Conservation (phyloP, 495 filamentous ascomycete genomes). For the Podospora comata region DNA sequence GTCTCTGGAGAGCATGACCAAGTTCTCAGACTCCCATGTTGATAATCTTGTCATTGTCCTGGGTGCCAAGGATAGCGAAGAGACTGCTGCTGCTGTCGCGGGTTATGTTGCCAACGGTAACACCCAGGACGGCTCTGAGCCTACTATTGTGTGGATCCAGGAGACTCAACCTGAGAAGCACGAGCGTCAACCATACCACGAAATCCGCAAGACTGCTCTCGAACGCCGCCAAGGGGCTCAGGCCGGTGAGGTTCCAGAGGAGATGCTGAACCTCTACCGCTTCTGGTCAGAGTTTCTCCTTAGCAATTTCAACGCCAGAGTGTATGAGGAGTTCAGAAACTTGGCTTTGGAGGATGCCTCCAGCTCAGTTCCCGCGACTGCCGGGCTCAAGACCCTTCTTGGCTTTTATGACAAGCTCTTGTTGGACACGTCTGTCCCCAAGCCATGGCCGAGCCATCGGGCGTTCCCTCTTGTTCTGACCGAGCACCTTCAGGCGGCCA, state of each 20-base stretch:
- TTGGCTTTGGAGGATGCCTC: conserved; percentile 65
- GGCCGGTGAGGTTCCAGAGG: conserved; percentile 42
- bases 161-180: conserved; percentile 31
- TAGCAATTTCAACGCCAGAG: conserved; percentile 68
- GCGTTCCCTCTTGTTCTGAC: conserved; percentile 29
- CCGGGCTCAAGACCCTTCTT: conserved; percentile 29
- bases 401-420: conserved; percentile 32
- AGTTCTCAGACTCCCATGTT: conserved; percentile 55
- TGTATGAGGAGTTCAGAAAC: conserved; percentile 77
- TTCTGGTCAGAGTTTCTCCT: conserved; percentile 79
- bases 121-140: neutral
- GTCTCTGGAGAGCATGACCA: conserved; percentile 44
- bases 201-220: conserved; percentile 56
- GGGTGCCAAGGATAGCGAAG: conserved; percentile 20
- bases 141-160: conserved; percentile 20
- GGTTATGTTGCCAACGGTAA: conserved; percentile 16
- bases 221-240: conserved; percentile 51
- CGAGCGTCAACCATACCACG: conserved; percentile 52
- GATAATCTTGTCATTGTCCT: conserved; percentile 38
- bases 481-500: conserved; percentile 28
- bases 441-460: conserved; percentile 32
- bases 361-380: conserved; percentile 21
- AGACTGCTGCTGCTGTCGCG: conserved; percentile 18
- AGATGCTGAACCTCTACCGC: conserved; percentile 68
- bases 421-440: conserved; percentile 23